These are phyloP conservation scores for Boletellus emodensis DNA, from an alignment of 768 basidiomycete genomes.

Conservation along the genomic window DNA sequence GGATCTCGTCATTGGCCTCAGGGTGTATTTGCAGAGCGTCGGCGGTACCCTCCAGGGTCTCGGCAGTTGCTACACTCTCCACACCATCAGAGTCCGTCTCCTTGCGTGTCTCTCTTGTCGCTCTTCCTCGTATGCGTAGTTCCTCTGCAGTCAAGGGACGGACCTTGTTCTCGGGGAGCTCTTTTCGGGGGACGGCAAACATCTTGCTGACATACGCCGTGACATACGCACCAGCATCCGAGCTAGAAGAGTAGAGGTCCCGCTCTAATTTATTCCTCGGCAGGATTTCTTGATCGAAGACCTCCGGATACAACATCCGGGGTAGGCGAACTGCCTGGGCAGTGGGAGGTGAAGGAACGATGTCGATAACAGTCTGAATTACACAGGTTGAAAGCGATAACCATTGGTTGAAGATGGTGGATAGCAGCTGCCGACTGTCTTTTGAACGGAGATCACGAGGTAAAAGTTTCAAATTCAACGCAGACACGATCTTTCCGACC, in stretches of 20 bases:
- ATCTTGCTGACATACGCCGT: constrained; percentile 96
- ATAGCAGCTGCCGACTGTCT: constrained; percentile 79
- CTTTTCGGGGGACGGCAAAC: constrained; percentile 82
- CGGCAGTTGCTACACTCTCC: constrained; percentile 6
- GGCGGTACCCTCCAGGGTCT: not conserved
- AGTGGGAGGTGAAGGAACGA: constrained; percentile 82
- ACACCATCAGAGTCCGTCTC: constrained; percentile 30
- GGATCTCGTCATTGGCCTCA: constrained; percentile 45
- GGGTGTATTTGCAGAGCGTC: not conserved
- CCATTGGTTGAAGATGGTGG: constrained; percentile 92
- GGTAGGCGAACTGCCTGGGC: constrained; percentile 85
- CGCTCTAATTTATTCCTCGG: constrained; percentile 81
- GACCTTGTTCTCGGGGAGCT: constrained; percentile 84
- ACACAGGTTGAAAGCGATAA: constrained; percentile 89
- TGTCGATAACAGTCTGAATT: constrained; percentile 87
- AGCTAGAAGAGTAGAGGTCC: constrained; percentile 73
- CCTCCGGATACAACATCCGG: constrained; percentile 85
- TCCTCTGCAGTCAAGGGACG: constrained; percentile 77
- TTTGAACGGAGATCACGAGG: constrained; percentile 91
- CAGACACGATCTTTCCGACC: constrained; percentile 78
- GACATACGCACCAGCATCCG: constrained; percentile 52
- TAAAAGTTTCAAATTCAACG: constrained; percentile 77
- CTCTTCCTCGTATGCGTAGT: constrained; percentile 63
- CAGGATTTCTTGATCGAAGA: constrained; percentile 52
- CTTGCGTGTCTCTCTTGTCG: constrained; percentile 42